Percentiles rank a stretch among this genome's conserved stretches.
Evolutionary conservation across 2,329 filamentous ascomycete genomes (phyloP).

Genomic region (Botrytis fabae): DNA sequence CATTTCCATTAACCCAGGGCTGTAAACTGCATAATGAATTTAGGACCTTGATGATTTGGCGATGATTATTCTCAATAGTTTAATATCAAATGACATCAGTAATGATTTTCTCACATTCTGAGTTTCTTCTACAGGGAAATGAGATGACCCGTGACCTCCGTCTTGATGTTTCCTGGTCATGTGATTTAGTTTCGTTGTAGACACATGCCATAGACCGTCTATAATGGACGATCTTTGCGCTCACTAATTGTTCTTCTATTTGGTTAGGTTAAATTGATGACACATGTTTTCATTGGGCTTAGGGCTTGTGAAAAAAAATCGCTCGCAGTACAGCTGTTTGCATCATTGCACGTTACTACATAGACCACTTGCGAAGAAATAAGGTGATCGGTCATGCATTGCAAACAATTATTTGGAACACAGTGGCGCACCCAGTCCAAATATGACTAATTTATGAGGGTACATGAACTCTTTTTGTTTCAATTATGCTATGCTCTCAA

Average conservation of each 20-base stretch:
- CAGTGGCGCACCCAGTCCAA: fast-evolving
- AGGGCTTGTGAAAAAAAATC: background rate
- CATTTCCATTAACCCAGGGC: background rate
- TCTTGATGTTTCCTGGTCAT: background rate
- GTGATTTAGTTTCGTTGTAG: background rate
- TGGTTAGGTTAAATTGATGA: too few species aligned
- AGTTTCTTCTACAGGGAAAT: background rate
- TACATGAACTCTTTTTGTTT: background rate
- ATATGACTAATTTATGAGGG: background rate
- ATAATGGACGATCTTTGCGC: too few species aligned
- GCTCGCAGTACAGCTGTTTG: background rate
- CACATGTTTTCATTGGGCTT: background rate
- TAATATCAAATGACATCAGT: background rate
- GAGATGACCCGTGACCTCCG: background rate
- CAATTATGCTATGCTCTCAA: background rate
- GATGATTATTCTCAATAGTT: background rate
- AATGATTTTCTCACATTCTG: fast-evolving
- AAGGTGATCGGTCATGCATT: too few species aligned
- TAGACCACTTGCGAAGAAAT: background rate
- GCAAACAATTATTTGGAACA: background rate
- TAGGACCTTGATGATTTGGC: background rate
- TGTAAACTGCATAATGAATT: background rate
- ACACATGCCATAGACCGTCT: too few species aligned
- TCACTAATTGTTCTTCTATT: too few species aligned
- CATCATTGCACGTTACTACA: background rate